Evolutionary conservation across 2,329 filamentous ascomycete genomes (phyloP).

Genomic region (Grosmannia clavigera): DNA sequence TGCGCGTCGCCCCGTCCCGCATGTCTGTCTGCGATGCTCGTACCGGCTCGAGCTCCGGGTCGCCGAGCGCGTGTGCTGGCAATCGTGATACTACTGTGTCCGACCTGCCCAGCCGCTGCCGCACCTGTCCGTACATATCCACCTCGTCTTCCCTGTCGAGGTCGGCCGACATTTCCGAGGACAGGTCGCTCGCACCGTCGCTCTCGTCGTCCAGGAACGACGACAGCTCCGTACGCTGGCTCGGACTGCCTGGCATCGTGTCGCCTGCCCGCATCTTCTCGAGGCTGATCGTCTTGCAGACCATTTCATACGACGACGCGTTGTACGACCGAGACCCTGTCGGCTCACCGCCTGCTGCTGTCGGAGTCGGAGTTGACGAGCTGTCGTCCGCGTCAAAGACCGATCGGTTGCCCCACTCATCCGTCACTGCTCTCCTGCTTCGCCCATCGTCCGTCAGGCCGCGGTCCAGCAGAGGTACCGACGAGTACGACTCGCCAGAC

Average conservation of each 20-base stretch:
- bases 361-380: constrained; percentile 13
- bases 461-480: constrained; percentile 63
- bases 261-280: constrained; percentile 27
- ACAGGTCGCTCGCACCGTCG: constrained; percentile 43
- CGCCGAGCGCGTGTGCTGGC: constrained; percentile 23
- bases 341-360: constrained; percentile 6
- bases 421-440: constrained; percentile 24
- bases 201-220: constrained; percentile 36
- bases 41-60: constrained; percentile 10
- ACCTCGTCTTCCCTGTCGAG: constrained; percentile 26
- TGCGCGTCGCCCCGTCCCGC: constrained; percentile 1
- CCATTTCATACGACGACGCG: constrained; percentile 37
- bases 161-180: constrained; percentile 49
- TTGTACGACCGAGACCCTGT: constrained; percentile 18
- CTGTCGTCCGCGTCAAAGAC: constrained; percentile 34
- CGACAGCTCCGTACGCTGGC: constrained; percentile 19
- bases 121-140: constrained; percentile 14
- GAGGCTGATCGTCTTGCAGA: constrained; percentile 41
- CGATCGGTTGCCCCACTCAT: constrained; percentile 43
- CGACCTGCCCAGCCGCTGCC: constrained; percentile 13
- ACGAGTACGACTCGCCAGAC: constrained; percentile 64
- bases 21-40: constrained; percentile 11
- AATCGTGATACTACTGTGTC: constrained; percentile 22
- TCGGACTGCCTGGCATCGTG: constrained; percentile 16
- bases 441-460: constrained; percentile 41